These are phyloP conservation scores for Fusarium pseudonygamai DNA, from an alignment of 2,329 filamentous ascomycete species.

Conservation along the genomic window DNA sequence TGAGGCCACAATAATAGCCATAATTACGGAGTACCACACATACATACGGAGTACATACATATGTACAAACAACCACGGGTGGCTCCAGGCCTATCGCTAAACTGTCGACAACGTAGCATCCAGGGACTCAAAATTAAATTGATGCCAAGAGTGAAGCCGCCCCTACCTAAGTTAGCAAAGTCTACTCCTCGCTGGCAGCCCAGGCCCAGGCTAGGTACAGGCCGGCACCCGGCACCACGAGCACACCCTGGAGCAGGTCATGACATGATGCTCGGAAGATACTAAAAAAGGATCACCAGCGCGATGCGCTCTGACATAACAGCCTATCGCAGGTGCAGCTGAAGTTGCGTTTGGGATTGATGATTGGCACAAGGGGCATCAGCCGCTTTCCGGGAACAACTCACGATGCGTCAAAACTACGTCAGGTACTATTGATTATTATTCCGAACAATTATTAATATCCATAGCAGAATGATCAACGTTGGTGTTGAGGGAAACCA, in stretches of 20 bases:
- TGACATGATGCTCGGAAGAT: constrained; percentile 1
- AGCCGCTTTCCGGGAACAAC: constrained; percentile 32
- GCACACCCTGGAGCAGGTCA: neutral
- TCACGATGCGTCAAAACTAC: constrained; percentile 34
- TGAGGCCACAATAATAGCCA: constrained; percentile 7
- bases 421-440: constrained; percentile 12
- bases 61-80: neutral
- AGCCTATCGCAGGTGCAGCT: constrained; percentile 2
- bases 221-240: constrained; percentile 1
- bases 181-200: neutral
- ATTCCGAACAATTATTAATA: neutral
- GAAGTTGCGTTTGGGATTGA: neutral
- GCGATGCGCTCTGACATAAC: constrained; percentile 6
- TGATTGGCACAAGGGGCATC: constrained; percentile 25
- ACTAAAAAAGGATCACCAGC: constrained; percentile 36
- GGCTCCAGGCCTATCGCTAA: neutral
- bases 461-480: neutral
- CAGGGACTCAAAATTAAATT: constrained; percentile 13
- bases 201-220: neutral
- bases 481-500: neutral
- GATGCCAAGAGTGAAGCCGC: constrained; percentile 14
- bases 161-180: neutral
- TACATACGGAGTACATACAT: neutral
- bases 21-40: neutral
- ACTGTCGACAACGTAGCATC: neutral